Conservation (phyloP, 352 stramenopile genomes). For the Elongisporangium undulatum region DNA sequence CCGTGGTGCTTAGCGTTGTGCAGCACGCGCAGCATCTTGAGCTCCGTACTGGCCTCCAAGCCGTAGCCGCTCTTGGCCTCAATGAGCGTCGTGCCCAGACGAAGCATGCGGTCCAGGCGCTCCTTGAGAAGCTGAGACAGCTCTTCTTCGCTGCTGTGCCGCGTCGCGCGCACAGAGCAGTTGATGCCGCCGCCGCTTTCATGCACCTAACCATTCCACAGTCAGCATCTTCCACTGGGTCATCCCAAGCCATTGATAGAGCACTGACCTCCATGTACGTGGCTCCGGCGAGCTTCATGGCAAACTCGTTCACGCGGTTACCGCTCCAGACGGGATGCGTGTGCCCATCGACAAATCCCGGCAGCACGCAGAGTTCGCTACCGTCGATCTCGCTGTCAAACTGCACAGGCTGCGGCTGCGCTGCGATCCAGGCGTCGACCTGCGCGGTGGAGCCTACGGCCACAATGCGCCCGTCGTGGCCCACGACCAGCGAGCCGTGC, state of each 20-base stretch:
- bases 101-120: slow-evolving; percentile 72
- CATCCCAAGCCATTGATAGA: background rate
- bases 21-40: slow-evolving; percentile 86
- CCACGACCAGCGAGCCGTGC: slow-evolving; percentile 55
- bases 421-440: slow-evolving; percentile 47
- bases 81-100: slow-evolving; percentile 66
- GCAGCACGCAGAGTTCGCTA: slow-evolving; percentile 62
- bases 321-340: slow-evolving; percentile 84
- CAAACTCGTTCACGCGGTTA: slow-evolving; percentile 83
- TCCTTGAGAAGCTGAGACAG: slow-evolving; percentile 39
- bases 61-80: slow-evolving; percentile 85
- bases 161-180: slow-evolving; percentile 70
- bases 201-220: slow-evolving; percentile 27
- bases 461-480: slow-evolving; percentile 47
- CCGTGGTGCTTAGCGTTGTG: slow-evolving; percentile 49
- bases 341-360: slow-evolving; percentile 77
- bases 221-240: background rate
- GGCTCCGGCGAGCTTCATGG: slow-evolving; percentile 81
- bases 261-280: slow-evolving; percentile 77
- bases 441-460: slow-evolving; percentile 50
- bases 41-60: slow-evolving; percentile 72
- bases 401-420: slow-evolving; percentile 50
- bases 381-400: slow-evolving; percentile 75
- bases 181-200: slow-evolving; percentile 76
- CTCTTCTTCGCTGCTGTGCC: slow-evolving; percentile 57